Conservation (phyloP, 768 basidiomycete genomes). For the Kwoniella newhampshirensis region DNA sequence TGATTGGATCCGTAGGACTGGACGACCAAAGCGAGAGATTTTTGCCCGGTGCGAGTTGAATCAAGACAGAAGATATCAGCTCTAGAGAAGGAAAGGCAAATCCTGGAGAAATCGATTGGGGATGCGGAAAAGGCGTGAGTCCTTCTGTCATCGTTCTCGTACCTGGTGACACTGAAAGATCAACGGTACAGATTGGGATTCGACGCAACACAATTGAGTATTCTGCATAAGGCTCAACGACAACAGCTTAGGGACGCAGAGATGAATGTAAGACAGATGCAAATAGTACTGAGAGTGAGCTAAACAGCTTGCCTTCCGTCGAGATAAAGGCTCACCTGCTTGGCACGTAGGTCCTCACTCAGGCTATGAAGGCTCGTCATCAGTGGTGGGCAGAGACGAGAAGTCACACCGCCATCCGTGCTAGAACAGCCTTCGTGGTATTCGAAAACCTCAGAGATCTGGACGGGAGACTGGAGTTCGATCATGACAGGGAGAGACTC, state of each 20-base stretch:
- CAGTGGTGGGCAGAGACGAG: constrained; percentile 84
- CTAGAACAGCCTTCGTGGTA: constrained; percentile 66
- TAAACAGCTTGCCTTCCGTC: neutral
- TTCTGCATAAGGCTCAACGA: neutral
- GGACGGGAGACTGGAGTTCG: constrained; percentile 80
- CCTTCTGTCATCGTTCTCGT: neutral
- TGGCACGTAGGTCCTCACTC: constrained; percentile 62
- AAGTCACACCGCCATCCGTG: constrained; percentile 79
- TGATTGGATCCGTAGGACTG: constrained; percentile 20
- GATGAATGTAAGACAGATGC: constrained; percentile 1
- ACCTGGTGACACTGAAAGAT: neutral
- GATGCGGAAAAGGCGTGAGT: constrained; percentile 34
- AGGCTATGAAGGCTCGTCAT: constrained; percentile 67
- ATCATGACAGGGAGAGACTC: constrained; percentile 58
- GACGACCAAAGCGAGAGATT: constrained; percentile 21
- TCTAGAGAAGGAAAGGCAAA: constrained; percentile 14
- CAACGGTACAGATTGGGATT: constrained; percentile 14
- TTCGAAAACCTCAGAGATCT: constrained; percentile 84
- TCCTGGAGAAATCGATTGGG: constrained; percentile 17
- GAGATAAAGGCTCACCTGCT: neutral
- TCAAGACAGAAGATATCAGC: neutral
- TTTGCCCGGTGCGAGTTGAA: constrained; percentile 17
- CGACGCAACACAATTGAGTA: constrained; percentile 4
- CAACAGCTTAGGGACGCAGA: neutral
- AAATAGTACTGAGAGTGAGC: neutral